Base-by-base conservation (phyloP, 2,329 filamentous ascomycete genomes). In the Hymenoscyphus occultus region DNA sequence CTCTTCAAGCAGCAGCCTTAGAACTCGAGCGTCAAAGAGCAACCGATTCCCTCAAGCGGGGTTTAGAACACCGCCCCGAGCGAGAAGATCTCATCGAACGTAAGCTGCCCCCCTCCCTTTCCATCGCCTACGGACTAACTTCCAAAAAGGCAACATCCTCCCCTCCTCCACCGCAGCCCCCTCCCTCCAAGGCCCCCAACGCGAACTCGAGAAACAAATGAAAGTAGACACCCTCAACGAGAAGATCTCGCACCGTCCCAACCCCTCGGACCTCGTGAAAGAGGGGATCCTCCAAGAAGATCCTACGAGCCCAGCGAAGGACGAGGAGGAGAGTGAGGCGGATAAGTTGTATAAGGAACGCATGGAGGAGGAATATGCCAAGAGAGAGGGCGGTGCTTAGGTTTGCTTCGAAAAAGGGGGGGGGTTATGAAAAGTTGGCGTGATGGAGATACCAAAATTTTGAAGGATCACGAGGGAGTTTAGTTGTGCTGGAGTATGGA, bases 121-220 rank as follows among this genome's bases (percentile, higher is more conserved):
- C 35, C 35, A 16, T n/a, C 56, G 61, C 9, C 56, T 14, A 65
- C 62, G 71, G 93, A 40, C 60, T 40, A 28, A n/a, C 59, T 35
- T 64, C 28, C 28, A 28, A 65, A 62, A 72, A 94, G 91, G 88
- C 71, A 96, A 97, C 78, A 97, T 97, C 76, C 87, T 97, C 32
- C 91, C 91, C 32, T 86, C 88, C 64, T 90, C 90, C 39, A 89
- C 78, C 61, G 92, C 90, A 19, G 92, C 93, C 0, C 93, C 93
- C 0, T 85, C 89, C 2, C 81, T 97, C 62, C 88, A 90, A 75
- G 92, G 89, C 64, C 87, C 92, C 68, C 92, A 95, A 77, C 89
- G 86, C 74, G 91, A 96, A 80, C 87, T 97, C 54, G 87, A 93
- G 78, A 92, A 89, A 76, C 89, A 92, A 77, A 97, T 97, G 93